Percentiles rank a stretch among this genome's conserved stretches.
Evolutionary conservation across 768 basidiomycete genomes (phyloP).

Genomic region (Amanita muscaria): DNA sequence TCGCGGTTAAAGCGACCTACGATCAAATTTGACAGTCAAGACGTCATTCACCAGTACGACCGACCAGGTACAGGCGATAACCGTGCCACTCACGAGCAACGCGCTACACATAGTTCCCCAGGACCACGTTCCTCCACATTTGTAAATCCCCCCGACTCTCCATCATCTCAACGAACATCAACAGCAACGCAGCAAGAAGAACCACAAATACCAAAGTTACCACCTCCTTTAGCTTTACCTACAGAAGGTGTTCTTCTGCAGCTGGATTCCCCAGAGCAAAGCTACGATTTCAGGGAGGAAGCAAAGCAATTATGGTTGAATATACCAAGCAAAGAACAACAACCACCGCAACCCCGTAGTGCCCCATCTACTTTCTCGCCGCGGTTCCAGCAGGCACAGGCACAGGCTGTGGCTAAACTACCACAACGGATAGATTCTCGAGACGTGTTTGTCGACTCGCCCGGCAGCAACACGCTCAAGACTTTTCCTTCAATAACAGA

Average conservation of each 20-base stretch:
- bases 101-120: slow-evolving; percentile 29
- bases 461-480: slow-evolving; percentile 18
- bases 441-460: slow-evolving; percentile 26
- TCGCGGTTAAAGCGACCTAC: slow-evolving; percentile 36
- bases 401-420: slow-evolving; percentile 4
- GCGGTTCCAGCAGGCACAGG: slow-evolving; percentile 19
- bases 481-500: slow-evolving; percentile 48
- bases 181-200: too few relatives aligned
- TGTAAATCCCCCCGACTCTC: slow-evolving; percentile 11
- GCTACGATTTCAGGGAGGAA: not conserved
- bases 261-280: slow-evolving; percentile 15
- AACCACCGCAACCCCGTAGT: too few relatives aligned
- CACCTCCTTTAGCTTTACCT: not conserved
- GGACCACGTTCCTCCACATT: slow-evolving; percentile 15
- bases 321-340: too few relatives aligned
- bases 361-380: slow-evolving; percentile 37
- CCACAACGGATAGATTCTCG: slow-evolving; percentile 26
- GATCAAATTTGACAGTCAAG: slow-evolving; percentile 72
- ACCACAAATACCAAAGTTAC: not conserved
- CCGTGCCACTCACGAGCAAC: slow-evolving; percentile 40
- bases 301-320: too few relatives aligned
- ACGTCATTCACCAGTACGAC: slow-evolving; percentile 68
- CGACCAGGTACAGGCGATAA: slow-evolving; percentile 42
- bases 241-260: slow-evolving; percentile 22
- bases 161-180: not conserved